These are phyloP conservation scores for Tagetes erecta DNA, from an alignment of 129 eudicot genomes.

Conservation along the genomic window DNA sequence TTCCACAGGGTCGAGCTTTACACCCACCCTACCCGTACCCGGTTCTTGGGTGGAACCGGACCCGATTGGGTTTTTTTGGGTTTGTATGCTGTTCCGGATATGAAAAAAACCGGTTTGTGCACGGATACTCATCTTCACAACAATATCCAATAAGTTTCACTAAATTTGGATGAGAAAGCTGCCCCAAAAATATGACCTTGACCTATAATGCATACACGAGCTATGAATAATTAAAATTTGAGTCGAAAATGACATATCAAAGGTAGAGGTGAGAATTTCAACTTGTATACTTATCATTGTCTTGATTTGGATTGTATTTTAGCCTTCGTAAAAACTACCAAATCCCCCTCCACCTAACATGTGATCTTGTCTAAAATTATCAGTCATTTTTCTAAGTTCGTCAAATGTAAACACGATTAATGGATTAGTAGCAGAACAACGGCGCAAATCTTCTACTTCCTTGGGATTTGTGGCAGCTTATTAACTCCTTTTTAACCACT, in stretches of 20 bases:
- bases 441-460: conserved; percentile 90
- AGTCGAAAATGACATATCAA: not conserved
- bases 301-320: not conserved
- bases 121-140: conserved; percentile 62
- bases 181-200: conserved; percentile 91
- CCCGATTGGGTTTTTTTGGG: too few species aligned
- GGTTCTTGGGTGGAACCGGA: too few species aligned
- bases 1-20: too few species aligned
- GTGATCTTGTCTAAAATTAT: conserved; percentile 82
- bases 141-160: conserved; percentile 92
- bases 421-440: conserved; percentile 68
- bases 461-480: conserved; percentile 85
- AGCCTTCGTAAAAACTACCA: conserved; percentile 85
- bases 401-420: conserved; percentile 70
- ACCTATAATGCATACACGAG: conserved; percentile 52
- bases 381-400: conserved; percentile 71
- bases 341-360: conserved; percentile 96
- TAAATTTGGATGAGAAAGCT: conserved; percentile 92
- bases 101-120: too few species aligned
- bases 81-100: too few species aligned
- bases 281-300: not conserved
- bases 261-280: not conserved
- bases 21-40: too few species aligned
- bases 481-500: conserved; percentile 43
- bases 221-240: conserved; percentile 1